phyloP scores from a whole-genome alignment of 805 yeast species.

The Tetrapisispora taiwanensis region DNA sequence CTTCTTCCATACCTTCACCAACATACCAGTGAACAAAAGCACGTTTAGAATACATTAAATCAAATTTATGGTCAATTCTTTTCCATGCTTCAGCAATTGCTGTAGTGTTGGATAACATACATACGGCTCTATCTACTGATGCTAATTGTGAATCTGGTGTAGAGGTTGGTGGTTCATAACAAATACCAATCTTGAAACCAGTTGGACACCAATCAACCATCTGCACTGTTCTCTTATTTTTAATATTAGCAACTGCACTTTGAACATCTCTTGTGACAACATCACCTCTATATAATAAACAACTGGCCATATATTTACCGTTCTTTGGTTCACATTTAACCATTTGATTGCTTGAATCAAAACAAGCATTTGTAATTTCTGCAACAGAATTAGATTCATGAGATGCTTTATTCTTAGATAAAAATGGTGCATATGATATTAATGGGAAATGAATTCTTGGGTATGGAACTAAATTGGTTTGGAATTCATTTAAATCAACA shows the following conservation, averaged over 20 bases:
- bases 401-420: conserved; percentile 79
- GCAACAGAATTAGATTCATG: conserved; percentile 93
- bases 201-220: conserved; percentile 99
- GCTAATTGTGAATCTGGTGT: conserved; percentile 86
- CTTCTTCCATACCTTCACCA: conserved; percentile 99
- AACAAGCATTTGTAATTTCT: conserved; percentile 95
- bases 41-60: conserved; percentile 96
- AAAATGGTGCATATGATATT: conserved; percentile 96
- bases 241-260: conserved; percentile 87
- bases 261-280: conserved; percentile 97
- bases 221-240: conserved; percentile 91
- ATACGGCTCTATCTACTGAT: conserved; percentile 88
- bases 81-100: conserved; percentile 99
- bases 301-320: conserved; percentile 98
- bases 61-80: conserved; percentile 93
- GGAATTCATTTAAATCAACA: conserved; percentile 97
- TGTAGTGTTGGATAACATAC: conserved; percentile 95
- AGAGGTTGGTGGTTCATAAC: conserved; percentile 95
- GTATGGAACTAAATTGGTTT: conserved; percentile 96
- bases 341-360: conserved; percentile 98
- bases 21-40: conserved; percentile 99
- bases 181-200: conserved; percentile 98
- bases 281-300: conserved; percentile 96
- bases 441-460: conserved; percentile 99
- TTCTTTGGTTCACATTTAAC: conserved; percentile 96